Conservation (phyloP, 2,329 filamentous ascomycete species). For the Aspergillus novofumigatus region DNA sequence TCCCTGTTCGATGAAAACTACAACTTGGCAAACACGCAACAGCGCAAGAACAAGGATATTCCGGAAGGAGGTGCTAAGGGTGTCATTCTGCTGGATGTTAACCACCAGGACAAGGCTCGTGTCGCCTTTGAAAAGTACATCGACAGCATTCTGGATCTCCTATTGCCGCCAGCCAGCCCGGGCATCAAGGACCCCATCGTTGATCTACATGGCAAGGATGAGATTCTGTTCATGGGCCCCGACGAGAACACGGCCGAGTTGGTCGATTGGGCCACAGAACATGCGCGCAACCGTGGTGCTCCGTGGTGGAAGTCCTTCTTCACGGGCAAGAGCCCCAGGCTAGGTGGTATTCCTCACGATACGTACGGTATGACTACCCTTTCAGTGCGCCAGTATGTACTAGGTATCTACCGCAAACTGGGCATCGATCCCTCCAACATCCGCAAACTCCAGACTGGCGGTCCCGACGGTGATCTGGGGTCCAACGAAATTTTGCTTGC, state of each 20-base stretch:
- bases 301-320: conserved; percentile 99
- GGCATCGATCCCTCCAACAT: conserved; percentile 81
- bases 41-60: conserved; percentile 99
- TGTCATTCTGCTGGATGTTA: conserved; percentile 88
- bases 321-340: conserved; percentile 93
- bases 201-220: conserved; percentile 87
- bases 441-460: conserved; percentile 94
- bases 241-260: conserved; percentile 98
- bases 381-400: conserved; percentile 91
- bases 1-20: conserved; percentile 99
- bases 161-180: conserved; percentile 82
- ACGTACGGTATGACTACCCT: conserved; percentile 96
- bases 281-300: conserved; percentile 79
- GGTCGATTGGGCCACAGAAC: conserved; percentile 97
- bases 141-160: conserved; percentile 92
- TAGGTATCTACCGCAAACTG: conserved; percentile 95
- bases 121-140: conserved; percentile 99
- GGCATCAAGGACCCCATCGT: conserved; percentile 99
- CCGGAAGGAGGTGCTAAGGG: conserved; percentile 97
- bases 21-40: conserved; percentile 94
- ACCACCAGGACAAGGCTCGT: conserved; percentile 86
- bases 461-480: conserved; percentile 91
- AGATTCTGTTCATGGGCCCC: conserved; percentile 97
- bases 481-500: conserved; percentile 96
- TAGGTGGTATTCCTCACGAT: conserved; percentile 96